Evolutionary conservation across 179 eudicot genomes (phyloP).

Genomic region (Pouteria campechiana): DNA sequence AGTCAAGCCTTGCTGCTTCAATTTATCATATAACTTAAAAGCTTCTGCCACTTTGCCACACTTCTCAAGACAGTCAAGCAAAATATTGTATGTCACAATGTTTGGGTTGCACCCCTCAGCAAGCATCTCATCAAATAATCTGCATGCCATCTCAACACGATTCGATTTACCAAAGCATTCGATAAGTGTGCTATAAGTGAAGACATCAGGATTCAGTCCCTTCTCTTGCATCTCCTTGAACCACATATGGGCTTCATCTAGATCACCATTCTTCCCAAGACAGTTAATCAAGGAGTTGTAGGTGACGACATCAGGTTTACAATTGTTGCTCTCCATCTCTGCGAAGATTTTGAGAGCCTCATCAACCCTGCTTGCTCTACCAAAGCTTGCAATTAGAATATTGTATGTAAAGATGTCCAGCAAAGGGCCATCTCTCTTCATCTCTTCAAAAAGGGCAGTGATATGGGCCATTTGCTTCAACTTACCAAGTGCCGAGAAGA

Average conservation of each 20-base stretch:
- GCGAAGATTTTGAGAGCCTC: slow-evolving; percentile 79
- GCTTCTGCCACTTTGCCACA: slow-evolving; percentile 84
- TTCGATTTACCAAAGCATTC: slow-evolving; percentile 94
- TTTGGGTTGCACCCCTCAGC: slow-evolving; percentile 78
- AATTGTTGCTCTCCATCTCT: slow-evolving; percentile 70
- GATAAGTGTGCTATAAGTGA: slow-evolving; percentile 91
- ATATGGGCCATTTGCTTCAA: slow-evolving; percentile 62
- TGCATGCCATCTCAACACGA: slow-evolving; percentile 82
- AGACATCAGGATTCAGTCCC: slow-evolving; percentile 81
- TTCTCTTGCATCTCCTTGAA: slow-evolving; percentile 91
- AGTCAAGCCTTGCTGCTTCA: slow-evolving; percentile 72
- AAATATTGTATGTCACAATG: slow-evolving; percentile 80
- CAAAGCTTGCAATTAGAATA: slow-evolving; percentile 76
- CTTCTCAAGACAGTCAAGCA: slow-evolving; percentile 76
- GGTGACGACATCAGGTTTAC: slow-evolving; percentile 60
- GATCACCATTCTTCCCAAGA: slow-evolving; percentile 85
- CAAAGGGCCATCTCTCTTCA: slow-evolving; percentile 66
- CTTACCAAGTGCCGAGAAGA: slow-evolving; percentile 71
- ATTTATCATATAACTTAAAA: slow-evolving; percentile 71
- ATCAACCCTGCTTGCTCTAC: slow-evolving; percentile 63
- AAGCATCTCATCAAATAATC: slow-evolving; percentile 81
- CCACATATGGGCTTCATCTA: slow-evolving; percentile 94
- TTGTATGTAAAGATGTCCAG: slow-evolving; percentile 82
- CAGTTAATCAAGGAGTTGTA: slow-evolving; percentile 86
- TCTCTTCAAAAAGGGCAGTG: slow-evolving; percentile 57